Evolutionary conservation across 169 alveolate species (phyloP).

Genomic region (Babesia bigemina): DNA sequence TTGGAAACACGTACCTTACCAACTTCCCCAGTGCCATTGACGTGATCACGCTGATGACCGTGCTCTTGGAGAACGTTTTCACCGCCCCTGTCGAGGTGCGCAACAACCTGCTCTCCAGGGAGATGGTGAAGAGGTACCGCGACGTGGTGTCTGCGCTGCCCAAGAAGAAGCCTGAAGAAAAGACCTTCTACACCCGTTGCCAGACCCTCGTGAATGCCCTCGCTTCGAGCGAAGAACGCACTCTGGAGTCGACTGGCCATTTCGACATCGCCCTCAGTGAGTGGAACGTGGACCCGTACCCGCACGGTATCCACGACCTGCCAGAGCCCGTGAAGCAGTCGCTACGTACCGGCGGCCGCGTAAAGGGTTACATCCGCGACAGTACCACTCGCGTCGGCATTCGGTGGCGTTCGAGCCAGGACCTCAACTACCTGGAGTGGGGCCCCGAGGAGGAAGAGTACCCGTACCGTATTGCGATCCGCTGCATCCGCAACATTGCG

Average conservation of each 20-base stretch:
- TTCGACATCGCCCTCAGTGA: constrained; percentile 84
- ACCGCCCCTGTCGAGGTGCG: constrained; percentile 73
- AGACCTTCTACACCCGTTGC: constrained; percentile 53
- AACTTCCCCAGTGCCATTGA: constrained; percentile 59
- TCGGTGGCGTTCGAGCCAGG: constrained; percentile 85
- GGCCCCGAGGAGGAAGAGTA: constrained; percentile 78
- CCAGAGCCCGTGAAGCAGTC: constrained; percentile 84
- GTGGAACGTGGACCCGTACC: constrained; percentile 91
- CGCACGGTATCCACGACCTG: constrained; percentile 90
- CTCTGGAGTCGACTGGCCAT: constrained; percentile 61
- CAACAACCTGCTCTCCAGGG: constrained; percentile 67
- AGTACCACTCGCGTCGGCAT: constrained; percentile 70
- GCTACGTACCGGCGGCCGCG: constrained; percentile 85
- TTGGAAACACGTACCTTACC: constrained; percentile 44
- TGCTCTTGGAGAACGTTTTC: constrained; percentile 68
- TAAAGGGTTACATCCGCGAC: constrained; percentile 71
- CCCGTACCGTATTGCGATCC: constrained; percentile 82
- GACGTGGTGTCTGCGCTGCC: constrained; percentile 55
- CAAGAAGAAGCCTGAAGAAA: constrained; percentile 70
- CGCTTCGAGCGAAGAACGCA: constrained; percentile 57
- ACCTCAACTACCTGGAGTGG: constrained; percentile 86
- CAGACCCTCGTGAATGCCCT: constrained; percentile 61
- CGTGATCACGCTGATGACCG: constrained; percentile 63
- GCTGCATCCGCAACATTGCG: constrained; percentile 86
- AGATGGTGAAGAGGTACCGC: constrained; percentile 67